Evolutionary conservation across 2,329 filamentous ascomycete genomes (phyloP).

Genomic region (Neonectria neomacrospora): DNA sequence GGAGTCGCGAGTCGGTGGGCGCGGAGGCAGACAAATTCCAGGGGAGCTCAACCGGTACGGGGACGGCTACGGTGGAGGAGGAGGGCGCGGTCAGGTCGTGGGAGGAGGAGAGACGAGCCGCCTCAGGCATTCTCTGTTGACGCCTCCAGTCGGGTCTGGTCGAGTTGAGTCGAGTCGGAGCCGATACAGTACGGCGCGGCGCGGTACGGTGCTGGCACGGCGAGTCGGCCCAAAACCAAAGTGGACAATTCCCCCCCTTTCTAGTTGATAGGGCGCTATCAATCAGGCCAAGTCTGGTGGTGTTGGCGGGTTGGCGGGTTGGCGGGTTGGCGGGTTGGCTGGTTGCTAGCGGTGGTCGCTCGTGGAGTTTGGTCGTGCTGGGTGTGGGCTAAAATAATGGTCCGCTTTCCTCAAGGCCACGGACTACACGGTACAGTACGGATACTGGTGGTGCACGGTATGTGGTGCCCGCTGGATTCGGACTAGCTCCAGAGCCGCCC

Average conservation of each 20-base stretch:
- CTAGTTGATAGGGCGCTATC: slow-evolving; percentile 32
- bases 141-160: slow-evolving; percentile 32
- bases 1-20: slow-evolving; percentile 36
- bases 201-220: slow-evolving; percentile 20
- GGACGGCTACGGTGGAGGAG: slow-evolving; percentile 34
- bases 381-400: slow-evolving; percentile 29
- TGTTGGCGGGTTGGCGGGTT: slow-evolving; percentile 31
- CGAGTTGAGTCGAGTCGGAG: slow-evolving; percentile 35
- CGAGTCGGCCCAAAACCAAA: slow-evolving; percentile 37
- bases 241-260: slow-evolving; percentile 44
- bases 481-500: too few species aligned
- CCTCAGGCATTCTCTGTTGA: slow-evolving; percentile 44
- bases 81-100: slow-evolving; percentile 38
- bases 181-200: slow-evolving; percentile 29
- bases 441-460: too few species aligned
- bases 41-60: slow-evolving; percentile 39
- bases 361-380: slow-evolving; percentile 27
- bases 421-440: slow-evolving; percentile 15
- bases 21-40: slow-evolving; percentile 36
- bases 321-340: slow-evolving; percentile 29
- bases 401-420: slow-evolving; percentile 25
- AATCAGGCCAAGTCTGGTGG: slow-evolving; percentile 31
- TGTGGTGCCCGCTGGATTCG: too few species aligned
- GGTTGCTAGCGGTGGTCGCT: slow-evolving; percentile 30
- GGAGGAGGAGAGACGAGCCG: slow-evolving; percentile 37